Evolutionary conservation across 2,329 filamentous ascomycete genomes (phyloP).

Genomic region (Epicoccum sorghinum): DNA sequence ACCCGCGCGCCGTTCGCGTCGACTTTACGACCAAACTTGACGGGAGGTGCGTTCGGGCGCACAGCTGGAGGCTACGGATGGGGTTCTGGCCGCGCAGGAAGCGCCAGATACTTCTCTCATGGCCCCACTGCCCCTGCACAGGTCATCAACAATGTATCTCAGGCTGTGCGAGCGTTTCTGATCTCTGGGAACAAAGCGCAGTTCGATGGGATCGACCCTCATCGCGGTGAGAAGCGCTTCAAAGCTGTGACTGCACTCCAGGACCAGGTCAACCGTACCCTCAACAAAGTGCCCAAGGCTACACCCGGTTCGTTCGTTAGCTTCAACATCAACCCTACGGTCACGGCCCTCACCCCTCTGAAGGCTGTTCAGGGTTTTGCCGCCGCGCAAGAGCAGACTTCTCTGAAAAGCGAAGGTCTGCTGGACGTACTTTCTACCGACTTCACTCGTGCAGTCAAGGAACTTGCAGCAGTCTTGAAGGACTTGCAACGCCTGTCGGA

Average conservation of each 20-base stretch:
- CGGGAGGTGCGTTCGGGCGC: slow-evolving; percentile 81
- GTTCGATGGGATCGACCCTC: slow-evolving; percentile 76
- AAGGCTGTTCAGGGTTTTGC: slow-evolving; percentile 62
- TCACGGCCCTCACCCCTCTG: slow-evolving; percentile 83
- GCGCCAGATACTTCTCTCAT: slow-evolving; percentile 88
- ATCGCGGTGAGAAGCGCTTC: slow-evolving; percentile 77
- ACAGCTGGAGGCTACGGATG: slow-evolving; percentile 88
- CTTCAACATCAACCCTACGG: slow-evolving; percentile 85
- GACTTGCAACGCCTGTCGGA: slow-evolving; percentile 79
- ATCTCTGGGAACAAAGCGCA: slow-evolving; percentile 88
- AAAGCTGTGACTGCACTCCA: slow-evolving; percentile 76
- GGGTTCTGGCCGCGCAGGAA: slow-evolving; percentile 72
- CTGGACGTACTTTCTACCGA: slow-evolving; percentile 85
- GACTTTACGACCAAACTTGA: slow-evolving; percentile 88
- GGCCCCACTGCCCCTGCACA: slow-evolving; percentile 83
- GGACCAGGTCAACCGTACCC: slow-evolving; percentile 72
- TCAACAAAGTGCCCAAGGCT: slow-evolving; percentile 63
- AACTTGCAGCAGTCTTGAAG: slow-evolving; percentile 77
- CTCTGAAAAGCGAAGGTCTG: slow-evolving; percentile 81
- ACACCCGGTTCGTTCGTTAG: slow-evolving; percentile 83
- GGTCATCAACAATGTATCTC: slow-evolving; percentile 93
- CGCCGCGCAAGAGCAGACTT: slow-evolving; percentile 55
- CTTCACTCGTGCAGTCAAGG: slow-evolving; percentile 84
- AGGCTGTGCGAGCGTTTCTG: slow-evolving; percentile 89
- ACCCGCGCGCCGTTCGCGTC: slow-evolving; percentile 85